These are phyloP conservation scores for Colletotrichum spaethianum DNA, from an alignment of 2,329 filamentous ascomycete genomes.

Conservation along the genomic window DNA sequence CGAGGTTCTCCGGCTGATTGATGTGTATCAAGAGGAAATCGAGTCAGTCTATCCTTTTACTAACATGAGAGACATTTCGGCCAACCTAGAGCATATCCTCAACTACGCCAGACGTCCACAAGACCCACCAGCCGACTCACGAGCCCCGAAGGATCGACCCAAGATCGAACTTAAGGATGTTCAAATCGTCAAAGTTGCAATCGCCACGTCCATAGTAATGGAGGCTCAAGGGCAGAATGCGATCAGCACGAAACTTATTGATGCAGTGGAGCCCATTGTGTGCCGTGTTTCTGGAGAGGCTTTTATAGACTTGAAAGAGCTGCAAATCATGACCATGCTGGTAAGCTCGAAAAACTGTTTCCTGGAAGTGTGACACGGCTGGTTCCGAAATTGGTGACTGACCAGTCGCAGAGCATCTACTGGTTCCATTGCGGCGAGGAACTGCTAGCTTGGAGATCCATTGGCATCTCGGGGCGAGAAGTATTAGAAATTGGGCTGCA, in stretches of 20 bases:
- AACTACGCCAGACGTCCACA: conserved; percentile 42
- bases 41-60: conserved; percentile 55
- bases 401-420: conserved; percentile 52
- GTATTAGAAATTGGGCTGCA: conserved; percentile 65
- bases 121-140: background rate
- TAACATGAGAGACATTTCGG: conserved; percentile 47
- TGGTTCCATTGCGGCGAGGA: conserved; percentile 64
- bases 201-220: conserved; percentile 51
- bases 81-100: conserved; percentile 47
- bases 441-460: conserved; percentile 63
- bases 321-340: conserved; percentile 52
- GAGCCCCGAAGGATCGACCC: conserved; percentile 8
- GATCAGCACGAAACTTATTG: conserved; percentile 47
- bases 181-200: conserved; percentile 51
- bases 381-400: background rate
- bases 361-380: background rate
- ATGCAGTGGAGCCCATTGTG: conserved; percentile 48
- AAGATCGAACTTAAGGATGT: conserved; percentile 47
- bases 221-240: conserved; percentile 51
- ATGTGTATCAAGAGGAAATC: conserved; percentile 56
- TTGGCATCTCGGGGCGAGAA: conserved; percentile 61
- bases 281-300: conserved; percentile 45
- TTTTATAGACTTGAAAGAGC: conserved; percentile 51
- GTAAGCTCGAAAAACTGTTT: conserved; percentile 34
- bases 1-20: conserved; percentile 52